These are phyloP conservation scores for Starmera amethionina DNA, from an alignment of 805 yeast species.

Conservation along the genomic window DNA sequence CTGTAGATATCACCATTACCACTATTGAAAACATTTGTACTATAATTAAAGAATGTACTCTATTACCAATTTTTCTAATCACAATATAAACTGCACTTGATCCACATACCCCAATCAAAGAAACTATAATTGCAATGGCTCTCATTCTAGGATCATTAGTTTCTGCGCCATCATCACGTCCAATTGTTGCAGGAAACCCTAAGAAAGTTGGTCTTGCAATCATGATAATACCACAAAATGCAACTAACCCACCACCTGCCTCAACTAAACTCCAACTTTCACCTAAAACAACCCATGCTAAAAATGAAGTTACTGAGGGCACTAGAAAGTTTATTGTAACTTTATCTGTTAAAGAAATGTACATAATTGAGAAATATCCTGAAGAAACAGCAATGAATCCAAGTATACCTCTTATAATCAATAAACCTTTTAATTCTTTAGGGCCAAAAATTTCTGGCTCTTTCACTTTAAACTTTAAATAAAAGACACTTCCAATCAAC, in stretches of 20 bases:
- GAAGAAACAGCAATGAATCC: conserved; percentile 82
- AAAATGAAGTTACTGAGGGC: conserved; percentile 67
- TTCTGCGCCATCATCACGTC: conserved; percentile 30
- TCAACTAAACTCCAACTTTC: conserved; percentile 63
- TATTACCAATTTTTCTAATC: conserved; percentile 64
- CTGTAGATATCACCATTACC: conserved; percentile 43
- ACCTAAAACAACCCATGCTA: conserved; percentile 57
- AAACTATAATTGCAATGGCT: conserved; percentile 50
- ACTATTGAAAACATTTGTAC: conserved; percentile 68
- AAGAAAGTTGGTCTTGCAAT: conserved; percentile 77
- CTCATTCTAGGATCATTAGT: conserved; percentile 44
- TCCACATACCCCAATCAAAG: conserved; percentile 59
- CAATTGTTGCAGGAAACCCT: conserved; percentile 26
- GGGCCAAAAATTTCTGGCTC: conserved; percentile 68
- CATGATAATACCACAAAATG: conserved; percentile 66
- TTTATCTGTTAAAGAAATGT: conserved; percentile 71
- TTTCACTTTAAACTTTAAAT: conserved; percentile 42
- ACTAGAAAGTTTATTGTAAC: conserved; percentile 72
- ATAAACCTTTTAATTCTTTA: conserved; percentile 37
- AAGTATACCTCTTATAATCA: conserved; percentile 53
- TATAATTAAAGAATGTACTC: conserved; percentile 72
- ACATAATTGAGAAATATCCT: conserved; percentile 63
- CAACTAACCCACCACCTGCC: conserved; percentile 55
- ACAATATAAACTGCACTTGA: conserved; percentile 61
- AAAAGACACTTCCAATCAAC: conserved; percentile 42